Percentiles rank a stretch among this genome's conserved stretches.
These are phyloP conservation scores for Alternaria ventricosa DNA, from an alignment of 2,329 filamentous ascomycete genomes.

Conservation along the genomic window DNA sequence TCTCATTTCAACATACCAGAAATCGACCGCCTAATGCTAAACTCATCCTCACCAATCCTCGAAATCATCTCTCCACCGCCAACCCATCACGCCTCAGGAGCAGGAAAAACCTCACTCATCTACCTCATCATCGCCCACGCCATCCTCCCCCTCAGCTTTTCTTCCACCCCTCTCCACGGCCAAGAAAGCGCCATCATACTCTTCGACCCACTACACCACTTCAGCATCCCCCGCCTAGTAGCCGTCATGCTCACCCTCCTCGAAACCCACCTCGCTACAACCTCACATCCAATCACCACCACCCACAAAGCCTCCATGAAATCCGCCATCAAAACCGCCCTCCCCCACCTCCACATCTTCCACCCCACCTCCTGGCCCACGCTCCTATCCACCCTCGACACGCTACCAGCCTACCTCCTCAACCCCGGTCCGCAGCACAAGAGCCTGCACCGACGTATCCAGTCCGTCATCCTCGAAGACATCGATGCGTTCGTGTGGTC, in stretches of 20 bases:
- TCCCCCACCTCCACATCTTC: slow-evolving; percentile 66
- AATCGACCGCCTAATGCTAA: slow-evolving; percentile 52
- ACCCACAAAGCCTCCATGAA: slow-evolving; percentile 10
- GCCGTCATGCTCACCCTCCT: slow-evolving; percentile 41
- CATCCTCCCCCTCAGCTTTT: slow-evolving; percentile 54
- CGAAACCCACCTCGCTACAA: not conserved
- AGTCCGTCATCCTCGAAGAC: slow-evolving; percentile 62
- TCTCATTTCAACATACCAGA: slow-evolving; percentile 52
- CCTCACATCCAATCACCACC: too few relatives aligned
- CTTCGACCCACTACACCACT: slow-evolving; percentile 63
- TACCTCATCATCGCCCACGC: slow-evolving; percentile 62
- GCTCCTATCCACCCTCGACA: slow-evolving; percentile 57
- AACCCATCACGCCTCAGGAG: slow-evolving; percentile 48
- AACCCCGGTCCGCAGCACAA: slow-evolving; percentile 53
- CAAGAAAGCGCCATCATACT: slow-evolving; percentile 56
- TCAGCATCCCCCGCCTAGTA: slow-evolving; percentile 58
- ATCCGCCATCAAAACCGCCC: slow-evolving; percentile 45
- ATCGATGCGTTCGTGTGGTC: slow-evolving; percentile 56
- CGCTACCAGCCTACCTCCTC: slow-evolving; percentile 60
- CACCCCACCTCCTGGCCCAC: slow-evolving; percentile 59
- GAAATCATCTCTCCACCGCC: slow-evolving; percentile 60
- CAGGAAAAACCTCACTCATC: slow-evolving; percentile 66
- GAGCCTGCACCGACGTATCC: slow-evolving; percentile 56
- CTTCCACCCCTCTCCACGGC: slow-evolving; percentile 47
- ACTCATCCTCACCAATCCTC: slow-evolving; percentile 40